Conservation (phyloP, 164 flowering plant species). For the Protea cynaroides region DNA sequence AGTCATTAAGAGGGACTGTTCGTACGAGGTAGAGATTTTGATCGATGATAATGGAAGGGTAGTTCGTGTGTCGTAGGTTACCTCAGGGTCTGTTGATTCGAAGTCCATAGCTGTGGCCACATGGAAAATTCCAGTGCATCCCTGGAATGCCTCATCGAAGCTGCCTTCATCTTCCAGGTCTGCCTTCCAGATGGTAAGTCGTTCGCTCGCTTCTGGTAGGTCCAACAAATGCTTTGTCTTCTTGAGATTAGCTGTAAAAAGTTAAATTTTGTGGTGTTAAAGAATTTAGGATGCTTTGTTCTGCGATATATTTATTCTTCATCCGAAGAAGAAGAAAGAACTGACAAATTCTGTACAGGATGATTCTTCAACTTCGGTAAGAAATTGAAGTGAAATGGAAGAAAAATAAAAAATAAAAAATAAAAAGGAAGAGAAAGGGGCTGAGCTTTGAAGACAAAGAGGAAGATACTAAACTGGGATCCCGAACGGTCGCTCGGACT, state of each 20-base stretch:
- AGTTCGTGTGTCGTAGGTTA: too few species aligned
- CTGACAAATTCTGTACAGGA: too few species aligned
- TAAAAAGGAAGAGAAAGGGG: neutral
- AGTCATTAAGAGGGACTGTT: too few species aligned
- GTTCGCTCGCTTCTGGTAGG: slow-evolving; percentile 44
- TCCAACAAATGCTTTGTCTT: slow-evolving; percentile 62
- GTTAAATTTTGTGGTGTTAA: neutral
- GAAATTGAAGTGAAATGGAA: neutral
- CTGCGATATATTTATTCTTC: neutral
- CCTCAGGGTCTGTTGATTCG: slow-evolving; percentile 71
- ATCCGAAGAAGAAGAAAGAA: neutral
- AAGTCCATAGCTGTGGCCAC: slow-evolving; percentile 81
- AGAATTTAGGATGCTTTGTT: too few species aligned
- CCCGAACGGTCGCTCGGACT: slow-evolving; percentile 64
- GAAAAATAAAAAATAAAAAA: too few species aligned
- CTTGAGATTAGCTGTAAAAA: slow-evolving; percentile 39
- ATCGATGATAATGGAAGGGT: too few species aligned
- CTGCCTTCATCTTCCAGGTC: slow-evolving; percentile 54
- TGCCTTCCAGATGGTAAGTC: slow-evolving; percentile 62
- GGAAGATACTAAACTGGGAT: slow-evolving; percentile 28
- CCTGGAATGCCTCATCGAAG: slow-evolving; percentile 58
- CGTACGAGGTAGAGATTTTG: too few species aligned
- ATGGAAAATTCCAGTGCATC: slow-evolving; percentile 72
- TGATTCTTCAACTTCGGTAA: neutral
- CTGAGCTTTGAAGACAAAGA: neutral